phyloP scores from a whole-genome alignment of 257 asterid genomes.

The Gardenia jasminoides region DNA sequence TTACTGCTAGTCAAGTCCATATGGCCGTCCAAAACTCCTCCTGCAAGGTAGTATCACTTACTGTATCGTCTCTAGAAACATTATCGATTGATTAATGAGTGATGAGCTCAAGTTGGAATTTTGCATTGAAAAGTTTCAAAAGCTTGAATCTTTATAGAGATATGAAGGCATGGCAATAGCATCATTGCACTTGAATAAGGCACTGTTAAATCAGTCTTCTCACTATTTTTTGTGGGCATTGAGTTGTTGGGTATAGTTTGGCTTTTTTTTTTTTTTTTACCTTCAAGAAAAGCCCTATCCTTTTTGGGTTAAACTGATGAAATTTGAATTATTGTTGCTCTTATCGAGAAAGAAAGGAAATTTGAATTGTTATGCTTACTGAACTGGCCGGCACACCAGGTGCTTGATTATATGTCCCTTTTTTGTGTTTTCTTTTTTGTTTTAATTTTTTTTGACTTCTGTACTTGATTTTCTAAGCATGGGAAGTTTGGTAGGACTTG shows the following conservation, averaged over 20 bases:
- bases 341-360: not conserved
- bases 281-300: not conserved
- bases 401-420: slow-evolving; percentile 30
- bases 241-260: not conserved
- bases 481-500: not conserved
- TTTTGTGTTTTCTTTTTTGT: not conserved
- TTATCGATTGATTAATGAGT: not conserved
- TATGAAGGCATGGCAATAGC: not conserved
- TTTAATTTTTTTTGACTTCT: not conserved
- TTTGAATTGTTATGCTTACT: not conserved
- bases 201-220: not conserved
- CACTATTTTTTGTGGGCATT: not conserved
- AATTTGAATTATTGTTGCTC: not conserved
- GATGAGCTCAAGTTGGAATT: not conserved
- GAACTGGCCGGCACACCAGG: not conserved
- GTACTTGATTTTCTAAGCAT: not conserved
- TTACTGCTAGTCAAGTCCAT: slow-evolving; percentile 32
- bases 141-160: slow-evolving; percentile 2
- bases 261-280: no score
- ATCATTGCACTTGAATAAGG: not conserved
- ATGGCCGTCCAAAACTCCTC: slow-evolving; percentile 71
- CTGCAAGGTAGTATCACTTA: slow-evolving; percentile 42
- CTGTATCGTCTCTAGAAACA: not conserved
- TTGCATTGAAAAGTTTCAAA: not conserved
- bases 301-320: not conserved